These are phyloP conservation scores for Beverwykella pulmonaria DNA, from an alignment of 495 filamentous ascomycete species.

Conservation along the genomic window DNA sequence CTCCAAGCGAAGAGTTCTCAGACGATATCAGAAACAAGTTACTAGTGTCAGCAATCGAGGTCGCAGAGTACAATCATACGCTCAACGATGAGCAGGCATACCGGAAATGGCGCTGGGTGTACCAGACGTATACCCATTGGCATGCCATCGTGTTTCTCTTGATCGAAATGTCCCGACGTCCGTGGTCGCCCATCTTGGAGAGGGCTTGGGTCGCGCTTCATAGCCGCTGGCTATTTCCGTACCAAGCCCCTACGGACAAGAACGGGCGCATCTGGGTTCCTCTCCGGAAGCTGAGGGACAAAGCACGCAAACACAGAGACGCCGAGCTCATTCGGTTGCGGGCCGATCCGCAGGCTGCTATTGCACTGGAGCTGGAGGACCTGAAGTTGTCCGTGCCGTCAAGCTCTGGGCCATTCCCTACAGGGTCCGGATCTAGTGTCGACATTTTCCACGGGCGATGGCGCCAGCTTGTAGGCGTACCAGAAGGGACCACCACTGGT, in stretches of 20 bases:
- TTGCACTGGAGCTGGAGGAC: conserved; percentile 45
- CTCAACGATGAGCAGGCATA: conserved; percentile 52
- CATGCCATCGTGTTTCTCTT: conserved; percentile 60
- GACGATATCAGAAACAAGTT: conserved; percentile 49
- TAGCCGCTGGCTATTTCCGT: conserved; percentile 52
- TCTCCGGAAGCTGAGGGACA: conserved; percentile 55
- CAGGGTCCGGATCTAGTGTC: conserved; percentile 27
- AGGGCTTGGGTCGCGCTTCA: conserved; percentile 59
- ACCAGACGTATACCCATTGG: conserved; percentile 64
- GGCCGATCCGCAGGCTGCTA: conserved; percentile 40
- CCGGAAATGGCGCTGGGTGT: conserved; percentile 63
- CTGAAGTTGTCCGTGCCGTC: conserved; percentile 40
- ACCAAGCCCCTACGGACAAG: conserved; percentile 45
- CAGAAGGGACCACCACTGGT: background rate
- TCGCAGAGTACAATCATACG: conserved; percentile 59
- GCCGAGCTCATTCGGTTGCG: conserved; percentile 49
- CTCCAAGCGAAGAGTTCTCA: conserved; percentile 40
- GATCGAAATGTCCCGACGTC: conserved; percentile 55
- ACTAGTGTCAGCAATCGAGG: conserved; percentile 53
- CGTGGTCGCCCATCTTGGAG: conserved; percentile 55
- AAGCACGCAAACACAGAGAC: conserved; percentile 53
- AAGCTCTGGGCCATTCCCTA: conserved; percentile 44
- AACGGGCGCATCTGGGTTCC: conserved; percentile 57
- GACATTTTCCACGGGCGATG: conserved; percentile 48
- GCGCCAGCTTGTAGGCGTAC: conserved; percentile 42